Evolutionary conservation across 257 asterid species (phyloP), one percentile per base, ranked within the genome.

Genomic region (Craterostigma plantagineum): DNA sequence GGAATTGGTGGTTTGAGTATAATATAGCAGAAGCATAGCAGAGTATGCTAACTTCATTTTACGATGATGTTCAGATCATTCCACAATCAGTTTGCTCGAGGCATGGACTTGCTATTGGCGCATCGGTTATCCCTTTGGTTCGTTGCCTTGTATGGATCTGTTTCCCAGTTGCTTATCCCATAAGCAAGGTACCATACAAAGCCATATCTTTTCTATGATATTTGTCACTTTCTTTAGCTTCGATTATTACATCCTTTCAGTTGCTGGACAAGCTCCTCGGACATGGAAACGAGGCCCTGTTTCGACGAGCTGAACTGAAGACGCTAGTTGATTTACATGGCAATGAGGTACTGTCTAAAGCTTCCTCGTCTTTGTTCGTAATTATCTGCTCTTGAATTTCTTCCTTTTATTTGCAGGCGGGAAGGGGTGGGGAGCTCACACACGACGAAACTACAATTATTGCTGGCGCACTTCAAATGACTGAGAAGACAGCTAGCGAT

Each of bases 141-240:
- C 94, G 85, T 15, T 52, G 75, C 60, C 92, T 90, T 47, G 99
- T 90, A 53, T 83, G 86, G 73, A 69, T 90, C 54, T 79, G 95
- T 57, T 83, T 71, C 55, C 99, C 99, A 13, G 61, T 90, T 50
- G 96, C 99, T 18, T 90, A 72, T 67, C 99, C 99, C 13, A 90
- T 83, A 58, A 83, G 96, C 91, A 90, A 83, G 92, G 99, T 83
- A n/a, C n/a, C n/a, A n/a, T n/a, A n/a, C n/a, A n/a, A n/a, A n/a
- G n/a, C n/a, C n/a, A n/a, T n/a, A 34, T 11, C 37, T 34, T 6
- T 6, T 34, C 7, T 34, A 7, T 11, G 11, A 7, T 6, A 34
- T 34, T 7, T 34, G 11, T 6, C 7, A 34, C 7, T 7, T 34
- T 6, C 7, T 7, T 34, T 6, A n/a, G n/a, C n/a, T 34, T 7